Percentiles rank a stretch among this genome's conserved stretches.
Evolutionary conservation across 768 basidiomycete genomes (phyloP).

Genomic region (Serendipita indica): DNA sequence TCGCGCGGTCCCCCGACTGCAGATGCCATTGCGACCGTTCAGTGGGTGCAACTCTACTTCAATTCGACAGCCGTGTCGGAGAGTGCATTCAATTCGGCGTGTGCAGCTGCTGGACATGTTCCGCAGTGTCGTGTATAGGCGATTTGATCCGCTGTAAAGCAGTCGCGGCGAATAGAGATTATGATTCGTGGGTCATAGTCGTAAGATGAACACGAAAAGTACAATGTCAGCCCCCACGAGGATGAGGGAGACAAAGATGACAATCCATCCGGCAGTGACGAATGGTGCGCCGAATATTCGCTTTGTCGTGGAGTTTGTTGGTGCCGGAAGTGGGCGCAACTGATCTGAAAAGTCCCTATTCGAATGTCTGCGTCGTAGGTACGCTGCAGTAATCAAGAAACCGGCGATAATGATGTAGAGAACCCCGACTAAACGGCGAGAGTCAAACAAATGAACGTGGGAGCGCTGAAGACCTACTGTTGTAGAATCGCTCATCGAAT

Average conservation of each 20-base stretch:
- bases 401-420: conserved; percentile 32
- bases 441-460: conserved; percentile 2
- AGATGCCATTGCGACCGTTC: conserved; percentile 15
- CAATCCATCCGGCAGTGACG: conserved; percentile 62
- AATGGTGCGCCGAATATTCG: conserved; percentile 66
- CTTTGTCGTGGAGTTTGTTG: conserved; percentile 36
- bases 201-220: conserved; percentile 47
- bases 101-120: conserved; percentile 12
- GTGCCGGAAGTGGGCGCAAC: conserved; percentile 19
- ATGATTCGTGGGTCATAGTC: conserved; percentile 25
- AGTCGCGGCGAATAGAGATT: background rate
- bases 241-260: conserved; percentile 38
- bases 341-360: conserved; percentile 65
- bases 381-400: conserved; percentile 43
- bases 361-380: conserved; percentile 47
- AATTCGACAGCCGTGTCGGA: conserved; percentile 13
- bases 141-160: conserved; percentile 1
- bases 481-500: conserved; percentile 61
- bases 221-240: conserved; percentile 52
- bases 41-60: conserved; percentile 16
- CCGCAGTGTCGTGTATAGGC: conserved; percentile 11
- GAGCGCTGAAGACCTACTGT: conserved; percentile 34
- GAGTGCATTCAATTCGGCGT: conserved; percentile 11
- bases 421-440: conserved; percentile 18
- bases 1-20: conserved; percentile 15